Percentiles rank a stretch among this genome's conserved stretches.
phyloP scores from a whole-genome alignment of 768 basidiomycete genomes.

The Crucibulum laeve region DNA sequence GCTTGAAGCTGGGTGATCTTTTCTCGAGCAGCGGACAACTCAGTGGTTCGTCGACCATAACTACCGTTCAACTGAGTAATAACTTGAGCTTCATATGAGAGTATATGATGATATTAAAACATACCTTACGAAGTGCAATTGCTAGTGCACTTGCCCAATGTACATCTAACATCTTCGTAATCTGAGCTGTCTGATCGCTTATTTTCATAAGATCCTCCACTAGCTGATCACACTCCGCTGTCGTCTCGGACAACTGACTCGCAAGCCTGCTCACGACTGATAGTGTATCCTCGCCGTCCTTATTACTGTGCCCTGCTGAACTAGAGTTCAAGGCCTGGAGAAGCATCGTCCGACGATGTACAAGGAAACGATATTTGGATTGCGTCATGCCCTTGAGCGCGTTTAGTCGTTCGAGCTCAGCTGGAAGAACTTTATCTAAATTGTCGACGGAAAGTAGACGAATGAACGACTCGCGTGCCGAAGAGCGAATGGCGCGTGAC shows the following conservation, averaged over 20 bases:
- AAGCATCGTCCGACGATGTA: constrained; percentile 64
- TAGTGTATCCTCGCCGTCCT: constrained; percentile 31
- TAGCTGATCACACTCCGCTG: constrained; percentile 53
- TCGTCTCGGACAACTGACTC: constrained; percentile 55
- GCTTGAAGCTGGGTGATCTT: constrained; percentile 55
- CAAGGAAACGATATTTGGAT: constrained; percentile 63
- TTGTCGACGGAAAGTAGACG: constrained; percentile 62
- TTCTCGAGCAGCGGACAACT: constrained; percentile 44
- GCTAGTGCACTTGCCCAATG: constrained; percentile 77
- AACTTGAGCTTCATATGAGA: constrained; percentile 1
- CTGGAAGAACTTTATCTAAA: constrained; percentile 53
- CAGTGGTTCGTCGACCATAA: constrained; percentile 59
- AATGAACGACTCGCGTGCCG: constrained; percentile 65
- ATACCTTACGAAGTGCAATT: constrained; percentile 68
- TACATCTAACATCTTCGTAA: constrained; percentile 52
- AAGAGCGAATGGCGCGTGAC: constrained; percentile 64
- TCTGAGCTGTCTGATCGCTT: constrained; percentile 61
- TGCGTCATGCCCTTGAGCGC: constrained; percentile 49
- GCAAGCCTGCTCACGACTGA: constrained; percentile 38
- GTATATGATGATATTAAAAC: constrained; percentile 5
- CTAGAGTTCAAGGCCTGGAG: constrained; percentile 65
- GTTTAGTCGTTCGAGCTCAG: constrained; percentile 56
- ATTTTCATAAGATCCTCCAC: constrained; percentile 54
- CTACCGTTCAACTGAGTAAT: constrained; percentile 56
- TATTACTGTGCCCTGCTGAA: constrained; percentile 27